Conservation (phyloP, 2,329 filamentous ascomycete species). For the Ophiocordyceps camponoti-saundersi region DNA sequence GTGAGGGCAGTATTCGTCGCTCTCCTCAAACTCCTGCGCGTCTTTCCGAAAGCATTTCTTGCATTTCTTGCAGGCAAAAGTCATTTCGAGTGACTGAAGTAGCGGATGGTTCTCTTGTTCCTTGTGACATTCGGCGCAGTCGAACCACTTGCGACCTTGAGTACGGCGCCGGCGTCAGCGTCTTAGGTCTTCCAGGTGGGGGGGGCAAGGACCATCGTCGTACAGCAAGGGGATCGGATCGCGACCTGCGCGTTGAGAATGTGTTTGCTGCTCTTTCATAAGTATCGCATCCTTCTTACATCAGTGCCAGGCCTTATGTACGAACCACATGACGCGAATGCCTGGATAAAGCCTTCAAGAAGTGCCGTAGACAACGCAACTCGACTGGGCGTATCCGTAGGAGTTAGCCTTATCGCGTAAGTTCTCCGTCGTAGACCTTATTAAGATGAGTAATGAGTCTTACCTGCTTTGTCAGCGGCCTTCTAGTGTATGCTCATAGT, state of each 20-base stretch:
- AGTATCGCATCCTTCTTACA: too few relatives aligned
- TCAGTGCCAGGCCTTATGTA: background rate
- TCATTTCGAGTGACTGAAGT: slow-evolving; percentile 68
- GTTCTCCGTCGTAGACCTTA: too few relatives aligned
- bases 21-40: slow-evolving; percentile 78
- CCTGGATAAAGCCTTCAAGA: too few relatives aligned
- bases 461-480: background rate
- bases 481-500: background rate
- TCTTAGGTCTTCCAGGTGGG: background rate
- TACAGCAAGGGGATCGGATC: slow-evolving; percentile 92
- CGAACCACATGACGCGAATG: background rate
- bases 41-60: slow-evolving; percentile 97
- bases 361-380: too few relatives aligned
- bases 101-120: slow-evolving; percentile 68
- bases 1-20: slow-evolving; percentile 96
- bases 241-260: slow-evolving; percentile 94
- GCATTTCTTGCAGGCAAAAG: slow-evolving; percentile 97
- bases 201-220: slow-evolving; percentile 12
- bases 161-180: background rate
- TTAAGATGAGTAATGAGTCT: too few relatives aligned
- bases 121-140: slow-evolving; percentile 86
- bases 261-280: slow-evolving; percentile 56
- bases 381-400: too few relatives aligned
- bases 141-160: slow-evolving; percentile 88
- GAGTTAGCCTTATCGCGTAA: too few relatives aligned